Evolutionary conservation across 441 rosid genomes (phyloP), one percentile per base, ranked within the genome.

Genomic region (Syzygium syzygioides): DNA sequence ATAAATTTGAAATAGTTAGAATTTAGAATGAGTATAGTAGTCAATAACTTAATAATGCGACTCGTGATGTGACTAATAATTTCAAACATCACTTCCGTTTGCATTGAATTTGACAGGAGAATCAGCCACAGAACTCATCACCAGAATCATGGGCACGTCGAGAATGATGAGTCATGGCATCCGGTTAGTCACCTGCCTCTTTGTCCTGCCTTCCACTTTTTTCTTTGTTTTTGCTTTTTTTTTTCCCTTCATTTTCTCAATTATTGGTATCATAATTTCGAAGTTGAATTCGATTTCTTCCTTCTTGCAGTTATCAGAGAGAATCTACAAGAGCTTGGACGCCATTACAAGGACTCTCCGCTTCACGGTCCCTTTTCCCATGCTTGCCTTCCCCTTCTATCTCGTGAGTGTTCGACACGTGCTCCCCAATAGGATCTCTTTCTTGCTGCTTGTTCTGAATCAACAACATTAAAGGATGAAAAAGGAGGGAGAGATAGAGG

Each of bases 361-460:
- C 92, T 98, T 93, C 93, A 92, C 95, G 6, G 80, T 94, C 19
- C 98, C 99, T 71, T 92, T 96, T 62, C 99, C 99, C 11, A 85
- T 97, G 91, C 91, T 97, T 83, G 99, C 98, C 56, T 97, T 93
- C 86, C 99, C 99, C 68, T 3, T 93, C 20, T 97, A 96, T 91
- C 91, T 97, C 95, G 99, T 96, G 90, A 95, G 92, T 60, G 20
- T 41, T 87, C 25, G 71, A 54, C 76, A 11, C 20, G n/a, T 66
- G 80, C 52, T 57, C 50, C 50, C 10, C 52, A 41, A 41, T 52
- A 37, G 41, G 18, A 37, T 41, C n/a, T 76, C 41, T 23, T 41
- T 23, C 83, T 41, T 41, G 83, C 23, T 76, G n/a, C 83, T 76
- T 14, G 23, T 76, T 37, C n/a, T 76, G 52, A 76, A 41, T 76